Base-by-base conservation (phyloP, 1,284 basidiomycete species). In the Trametes sp. region DNA sequence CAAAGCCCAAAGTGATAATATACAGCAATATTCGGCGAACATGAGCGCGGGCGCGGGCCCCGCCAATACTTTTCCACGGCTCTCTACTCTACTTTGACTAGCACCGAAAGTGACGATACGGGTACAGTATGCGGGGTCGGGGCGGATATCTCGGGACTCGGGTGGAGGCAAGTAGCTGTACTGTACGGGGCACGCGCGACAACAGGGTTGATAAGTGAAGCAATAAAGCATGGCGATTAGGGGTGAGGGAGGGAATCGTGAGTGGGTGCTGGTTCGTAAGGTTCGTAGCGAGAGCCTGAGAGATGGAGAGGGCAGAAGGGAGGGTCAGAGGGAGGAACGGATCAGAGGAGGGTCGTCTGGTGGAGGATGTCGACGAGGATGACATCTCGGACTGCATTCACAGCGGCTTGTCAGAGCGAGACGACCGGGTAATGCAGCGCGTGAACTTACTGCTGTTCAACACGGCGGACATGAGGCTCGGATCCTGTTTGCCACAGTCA, bases 381-480 rank as follows among this genome's bases (percentile, higher is more conserved):
- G 33, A 67, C 70, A 64, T 85, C 82, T 62, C 80, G 79, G 36
- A 86, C 82, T 85, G 46, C 2, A 8, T n/a, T n/a, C n/a, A 29
- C 4, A 11, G 35, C 38, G n/a, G 16, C 10, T 23, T 24, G 35
- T 54, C 16, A 57, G 24, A 59, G 28, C 13, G 5, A 4, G 49
- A 23, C 11, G n/a, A 31, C 7, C 5, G 7, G 8, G 2, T 19
- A 10, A 16, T 41, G 21, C 28, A 10, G 24, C 5, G n/a, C 14
- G n/a, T 9, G 23, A 14, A 74, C 82, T 72, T 67, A 85, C 83
- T 80, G 67, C 79, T 76, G 21, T 73, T 73, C 23, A 86, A 81
- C 16, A 85, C 77, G 24, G 74, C 69, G 13, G 80, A 73, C 38
- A 84, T 85, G 38, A 85, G 80, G 59, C 74, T 72, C 38, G 81